These are phyloP conservation scores for Yarrowia sp. DNA, from an alignment of 805 yeast genomes.

Conservation along the genomic window DNA sequence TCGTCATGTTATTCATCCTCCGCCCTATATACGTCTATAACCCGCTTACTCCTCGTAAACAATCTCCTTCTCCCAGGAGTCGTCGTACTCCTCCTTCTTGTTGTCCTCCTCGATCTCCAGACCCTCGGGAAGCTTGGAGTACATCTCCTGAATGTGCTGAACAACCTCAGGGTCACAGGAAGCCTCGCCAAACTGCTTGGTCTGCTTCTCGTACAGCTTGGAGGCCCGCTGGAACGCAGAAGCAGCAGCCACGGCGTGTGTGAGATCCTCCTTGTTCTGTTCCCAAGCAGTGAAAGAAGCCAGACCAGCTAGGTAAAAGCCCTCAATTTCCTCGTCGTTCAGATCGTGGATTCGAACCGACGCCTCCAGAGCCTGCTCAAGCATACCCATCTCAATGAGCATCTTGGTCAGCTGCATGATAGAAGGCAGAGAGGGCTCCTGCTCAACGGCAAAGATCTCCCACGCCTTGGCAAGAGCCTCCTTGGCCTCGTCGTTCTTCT, in stretches of 20 bases:
- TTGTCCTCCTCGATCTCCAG: constrained; percentile 49
- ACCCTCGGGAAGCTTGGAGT: constrained; percentile 64
- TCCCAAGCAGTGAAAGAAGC: constrained; percentile 54
- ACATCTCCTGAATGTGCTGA: constrained; percentile 59
- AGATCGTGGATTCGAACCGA: constrained; percentile 71
- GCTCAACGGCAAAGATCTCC: constrained; percentile 66
- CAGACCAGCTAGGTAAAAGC: constrained; percentile 82
- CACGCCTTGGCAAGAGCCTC: constrained; percentile 73
- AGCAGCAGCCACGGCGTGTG: constrained; percentile 52
- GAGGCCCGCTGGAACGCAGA: constrained; percentile 52
- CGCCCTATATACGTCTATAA: neutral
- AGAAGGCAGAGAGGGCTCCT: constrained; percentile 61
- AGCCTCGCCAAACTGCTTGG: constrained; percentile 49
- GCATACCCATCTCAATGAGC: constrained; percentile 76
- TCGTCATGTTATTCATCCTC: too few species aligned
- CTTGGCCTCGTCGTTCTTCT: constrained; percentile 72
- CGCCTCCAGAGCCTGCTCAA: constrained; percentile 72
- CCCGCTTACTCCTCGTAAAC: constrained; percentile 22
- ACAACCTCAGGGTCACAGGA: constrained; percentile 66
- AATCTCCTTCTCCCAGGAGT: constrained; percentile 40
- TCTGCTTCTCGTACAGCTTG: constrained; percentile 54
- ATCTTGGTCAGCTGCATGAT: constrained; percentile 73
- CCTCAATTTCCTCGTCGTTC: constrained; percentile 84
- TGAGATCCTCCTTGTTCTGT: constrained; percentile 46
- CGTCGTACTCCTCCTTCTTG: constrained; percentile 50